Conservation (phyloP, 2,329 filamentous ascomycete species). For the Fusarium sp. region DNA sequence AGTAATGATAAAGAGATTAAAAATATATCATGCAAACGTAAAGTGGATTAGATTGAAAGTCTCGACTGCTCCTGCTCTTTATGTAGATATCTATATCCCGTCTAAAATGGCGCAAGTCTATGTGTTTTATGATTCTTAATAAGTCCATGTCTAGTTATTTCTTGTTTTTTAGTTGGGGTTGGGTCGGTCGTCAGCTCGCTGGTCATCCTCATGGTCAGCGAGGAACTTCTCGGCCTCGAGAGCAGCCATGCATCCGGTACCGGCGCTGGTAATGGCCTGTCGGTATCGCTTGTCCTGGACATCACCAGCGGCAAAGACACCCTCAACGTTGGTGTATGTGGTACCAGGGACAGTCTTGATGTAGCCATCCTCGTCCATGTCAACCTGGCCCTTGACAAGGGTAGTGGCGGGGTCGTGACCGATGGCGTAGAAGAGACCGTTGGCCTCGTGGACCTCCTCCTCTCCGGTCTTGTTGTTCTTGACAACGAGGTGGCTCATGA, state of each 20-base stretch:
- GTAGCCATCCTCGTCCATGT: slow-evolving; percentile 91
- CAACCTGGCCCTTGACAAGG: slow-evolving; percentile 90
- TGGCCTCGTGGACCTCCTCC: slow-evolving; percentile 86
- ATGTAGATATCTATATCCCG: slow-evolving; percentile 30
- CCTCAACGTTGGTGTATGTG: slow-evolving; percentile 85
- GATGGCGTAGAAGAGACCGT: slow-evolving; percentile 95
- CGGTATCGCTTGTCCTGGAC: slow-evolving; percentile 99
- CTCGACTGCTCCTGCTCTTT: slow-evolving; percentile 25
- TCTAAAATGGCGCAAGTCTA: slow-evolving; percentile 38
- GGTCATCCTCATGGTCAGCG: slow-evolving; percentile 70
- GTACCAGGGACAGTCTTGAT: slow-evolving; percentile 89
- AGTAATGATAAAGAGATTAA: slow-evolving; percentile 17
- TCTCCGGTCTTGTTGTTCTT: slow-evolving; percentile 80
- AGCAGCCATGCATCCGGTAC: slow-evolving; percentile 93
- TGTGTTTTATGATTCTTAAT: slow-evolving; percentile 19
- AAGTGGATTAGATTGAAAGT: slow-evolving; percentile 23
- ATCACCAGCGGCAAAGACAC: slow-evolving; percentile 96
- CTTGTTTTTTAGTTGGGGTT: slow-evolving; percentile 21
- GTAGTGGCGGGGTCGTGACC: slow-evolving; percentile 93
- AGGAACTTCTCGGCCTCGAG: slow-evolving; percentile 96
- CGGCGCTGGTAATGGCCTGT: slow-evolving; percentile 97
- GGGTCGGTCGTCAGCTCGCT: slow-evolving; percentile 22
- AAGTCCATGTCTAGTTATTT: not conserved
- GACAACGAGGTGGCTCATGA: slow-evolving; percentile 89
- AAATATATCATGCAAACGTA: slow-evolving; percentile 4